Base-by-base conservation (phyloP, 768 basidiomycete species). In the Sporobolomyces roseus region DNA sequence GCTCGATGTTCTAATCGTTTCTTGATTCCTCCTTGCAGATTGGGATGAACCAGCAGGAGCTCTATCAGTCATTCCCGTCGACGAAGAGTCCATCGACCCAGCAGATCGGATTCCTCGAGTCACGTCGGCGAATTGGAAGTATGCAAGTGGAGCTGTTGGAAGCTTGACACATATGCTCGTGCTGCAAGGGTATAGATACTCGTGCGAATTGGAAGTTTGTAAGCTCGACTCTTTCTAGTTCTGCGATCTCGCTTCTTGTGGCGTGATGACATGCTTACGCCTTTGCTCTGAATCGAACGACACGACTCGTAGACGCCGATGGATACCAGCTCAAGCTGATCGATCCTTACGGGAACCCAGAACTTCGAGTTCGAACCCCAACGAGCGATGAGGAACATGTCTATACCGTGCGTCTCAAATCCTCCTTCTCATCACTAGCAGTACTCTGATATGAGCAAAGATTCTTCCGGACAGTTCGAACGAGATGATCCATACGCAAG, bases 41-140 rank as follows among this genome's bases (percentile, higher is more conserved):
- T 56, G 54, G 54, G 54, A 56, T 77, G 93, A 97, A 79, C 84
- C 86, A 71, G 88, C 94, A 14, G 94, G 94, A 38, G 79, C 85
- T 23, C 84, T 98, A 38, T 86, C 86, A 70, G 91, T 90, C 79
- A 84, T 93, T 75, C 78, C 81, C 27, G 82, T 97, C 64, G 91
- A 98, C 78, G 94, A 98, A 80, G 84, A 78, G 77, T 84, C 86
- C 77, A 73, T 77, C 41, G 80, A 86, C 9, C 86, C 88, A 5
- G 88, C 90, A 71, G 88, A 92, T 78, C 85, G 94, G 71, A 91
- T 97, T 73, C 91, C 93, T 41, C 89, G 94, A 76, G 88, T 90
- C 68, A 98, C 94, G 27, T 83, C 89, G 29, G 91, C 93, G 43
- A 88, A 87, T 45, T 97, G 94, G 93, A 97, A 96, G 82, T 98